phyloP scores from a whole-genome alignment of 129 eudicot genomes.

The Saussurea involucrata region DNA sequence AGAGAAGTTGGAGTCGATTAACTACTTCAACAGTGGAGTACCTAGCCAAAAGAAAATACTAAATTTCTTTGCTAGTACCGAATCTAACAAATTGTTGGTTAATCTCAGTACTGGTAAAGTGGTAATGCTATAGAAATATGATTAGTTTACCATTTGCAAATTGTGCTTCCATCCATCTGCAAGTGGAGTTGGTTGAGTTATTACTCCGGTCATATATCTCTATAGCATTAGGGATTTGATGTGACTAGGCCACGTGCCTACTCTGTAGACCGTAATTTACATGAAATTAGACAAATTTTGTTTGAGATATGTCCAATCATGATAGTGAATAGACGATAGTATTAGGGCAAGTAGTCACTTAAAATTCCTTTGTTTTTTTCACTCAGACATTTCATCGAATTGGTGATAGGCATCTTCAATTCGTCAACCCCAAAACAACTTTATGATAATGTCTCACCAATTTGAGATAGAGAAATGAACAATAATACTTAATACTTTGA shows the following conservation, averaged over 20 bases:
- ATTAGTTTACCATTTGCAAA: no score
- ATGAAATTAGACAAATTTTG: background rate
- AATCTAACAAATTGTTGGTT: background rate
- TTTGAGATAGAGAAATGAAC: no score
- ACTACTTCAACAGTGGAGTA: background rate
- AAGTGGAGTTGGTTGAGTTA: no score
- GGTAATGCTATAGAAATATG: background rate
- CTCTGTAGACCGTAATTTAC: background rate
- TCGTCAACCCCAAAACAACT: background rate
- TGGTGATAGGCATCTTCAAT: background rate
- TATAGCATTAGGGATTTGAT: background rate
- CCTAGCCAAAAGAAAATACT: background rate
- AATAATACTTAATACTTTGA: background rate
- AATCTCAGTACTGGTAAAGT: background rate
- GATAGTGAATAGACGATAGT: background rate
- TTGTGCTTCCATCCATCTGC: background rate
- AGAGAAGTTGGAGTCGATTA: background rate
- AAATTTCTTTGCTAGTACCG: background rate
- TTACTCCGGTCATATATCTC: background rate
- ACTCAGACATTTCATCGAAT: background rate
- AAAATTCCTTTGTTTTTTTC: background rate
- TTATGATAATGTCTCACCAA: background rate
- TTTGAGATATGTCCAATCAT: background rate
- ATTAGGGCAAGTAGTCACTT: background rate
- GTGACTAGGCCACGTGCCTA: background rate